Evolutionary conservation across 2,329 filamentous ascomycete species (phyloP).

Genomic region (Diaporthe aspalathi): DNA sequence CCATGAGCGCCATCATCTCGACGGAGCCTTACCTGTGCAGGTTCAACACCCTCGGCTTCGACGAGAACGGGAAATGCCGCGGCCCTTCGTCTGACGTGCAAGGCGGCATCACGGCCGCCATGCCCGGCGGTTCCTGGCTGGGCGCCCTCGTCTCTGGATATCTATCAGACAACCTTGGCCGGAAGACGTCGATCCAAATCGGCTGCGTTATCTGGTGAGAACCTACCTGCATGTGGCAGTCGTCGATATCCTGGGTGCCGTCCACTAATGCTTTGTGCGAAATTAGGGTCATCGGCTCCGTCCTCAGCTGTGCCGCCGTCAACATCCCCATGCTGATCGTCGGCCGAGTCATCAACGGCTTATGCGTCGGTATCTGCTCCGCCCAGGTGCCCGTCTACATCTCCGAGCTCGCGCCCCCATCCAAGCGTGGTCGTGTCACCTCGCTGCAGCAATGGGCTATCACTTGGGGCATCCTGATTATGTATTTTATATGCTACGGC

Average conservation of each 20-base stretch:
- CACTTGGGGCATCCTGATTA: conserved; percentile 60
- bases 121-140: conserved; percentile 77
- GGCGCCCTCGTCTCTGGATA: conserved; percentile 71
- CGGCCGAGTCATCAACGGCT: conserved; percentile 77
- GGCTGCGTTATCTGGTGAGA: conserved; percentile 63
- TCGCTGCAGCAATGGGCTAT: conserved; percentile 59
- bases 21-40: conserved; percentile 56
- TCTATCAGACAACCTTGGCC: conserved; percentile 65
- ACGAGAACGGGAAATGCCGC: conserved; percentile 55
- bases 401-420: conserved; percentile 68
- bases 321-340: conserved; percentile 70
- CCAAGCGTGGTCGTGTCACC: conserved; percentile 56
- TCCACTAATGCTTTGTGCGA: not conserved
- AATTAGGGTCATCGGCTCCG: conserved; percentile 60
- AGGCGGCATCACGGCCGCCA: conserved; percentile 76
- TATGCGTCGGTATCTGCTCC: conserved; percentile 78
- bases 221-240: not conserved
- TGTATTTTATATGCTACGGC: too few relatives aligned
- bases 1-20: conserved; percentile 57
- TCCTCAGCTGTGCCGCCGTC: conserved; percentile 57
- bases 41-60: conserved; percentile 54
- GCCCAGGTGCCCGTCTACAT: conserved; percentile 79
- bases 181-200: conserved; percentile 62
- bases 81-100: conserved; percentile 63
- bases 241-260: too few relatives aligned